Conservation (phyloP, 2,329 filamentous ascomycete genomes). For the Dactylonectria macrodidyma region DNA sequence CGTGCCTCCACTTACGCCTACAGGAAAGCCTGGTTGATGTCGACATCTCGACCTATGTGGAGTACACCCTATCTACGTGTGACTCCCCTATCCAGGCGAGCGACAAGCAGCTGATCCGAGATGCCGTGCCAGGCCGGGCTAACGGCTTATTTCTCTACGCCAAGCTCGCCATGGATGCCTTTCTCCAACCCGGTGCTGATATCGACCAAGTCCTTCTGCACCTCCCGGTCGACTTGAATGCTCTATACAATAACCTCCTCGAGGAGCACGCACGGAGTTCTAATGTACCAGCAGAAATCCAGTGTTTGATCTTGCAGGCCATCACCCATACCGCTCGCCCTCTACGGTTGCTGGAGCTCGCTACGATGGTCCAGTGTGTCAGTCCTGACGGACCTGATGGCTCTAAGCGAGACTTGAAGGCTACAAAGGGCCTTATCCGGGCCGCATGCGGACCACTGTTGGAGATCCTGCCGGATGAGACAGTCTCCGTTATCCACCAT, state of each 20-base stretch:
- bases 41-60: slow-evolving; percentile 56
- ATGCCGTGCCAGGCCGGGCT: slow-evolving; percentile 52
- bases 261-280: slow-evolving; percentile 41
- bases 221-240: slow-evolving; percentile 21
- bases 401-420: slow-evolving; percentile 35
- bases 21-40: slow-evolving; percentile 53
- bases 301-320: slow-evolving; percentile 56
- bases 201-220: background rate
- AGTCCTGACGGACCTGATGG: background rate
- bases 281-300: slow-evolving; percentile 49
- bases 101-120: slow-evolving; percentile 27
- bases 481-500: slow-evolving; percentile 62
- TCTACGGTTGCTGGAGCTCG: slow-evolving; percentile 59
- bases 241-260: slow-evolving; percentile 28
- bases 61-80: slow-evolving; percentile 26
- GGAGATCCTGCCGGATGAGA: slow-evolving; percentile 62
- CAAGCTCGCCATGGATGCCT: slow-evolving; percentile 45
- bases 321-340: slow-evolving; percentile 59
- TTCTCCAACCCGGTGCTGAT: slow-evolving; percentile 1
- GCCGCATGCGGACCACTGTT: slow-evolving; percentile 61
- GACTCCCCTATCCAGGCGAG: slow-evolving; percentile 23
- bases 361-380: slow-evolving; percentile 37
- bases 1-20: slow-evolving; percentile 52
- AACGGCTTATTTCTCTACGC: slow-evolving; percentile 31
- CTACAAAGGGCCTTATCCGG: slow-evolving; percentile 56